Evolutionary conservation across 495 filamentous ascomycete genomes (phyloP), one percentile per base, ranked within the genome.

Genomic region (Hypoxylon crocopeplum): DNA sequence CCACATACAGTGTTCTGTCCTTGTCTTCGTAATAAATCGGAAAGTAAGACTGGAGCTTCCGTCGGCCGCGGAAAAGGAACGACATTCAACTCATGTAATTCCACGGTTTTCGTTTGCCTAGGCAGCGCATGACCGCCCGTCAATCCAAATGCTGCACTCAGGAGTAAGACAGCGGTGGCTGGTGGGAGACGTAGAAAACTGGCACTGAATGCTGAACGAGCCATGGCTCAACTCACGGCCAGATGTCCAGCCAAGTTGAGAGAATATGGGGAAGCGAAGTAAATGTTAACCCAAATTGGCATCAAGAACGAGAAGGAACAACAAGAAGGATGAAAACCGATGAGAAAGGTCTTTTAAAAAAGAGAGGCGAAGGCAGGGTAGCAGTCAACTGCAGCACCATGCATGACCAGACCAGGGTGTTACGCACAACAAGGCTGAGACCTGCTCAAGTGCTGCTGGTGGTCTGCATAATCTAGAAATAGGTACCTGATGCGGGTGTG

Each of bases 1-100:
- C 78, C 78, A 48, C 78, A 81, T 32, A 81, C 56, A 2, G 78
- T 81, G 64, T 77, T 79, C 19, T 61, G 40, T 33, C 52, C 68
- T 21, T 78, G 69, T 27, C 73, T 74, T 36, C 66, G 70, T 10
- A 69, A 70, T 16, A 75, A 63, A 11, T 72, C 70, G 55, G 70
- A 69, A 29, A 70, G 57, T 38, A 60, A 54, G 7, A 64, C 54
- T 12, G 75, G 75, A n/a, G 73, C 60, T 19, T 71, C 66, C 21
- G 78, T 78, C 8, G 77, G 71, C 16, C 58, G 68, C 11, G 76
- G 75, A 66, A 74, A 80, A 36, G 77, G 60, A 17, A 75, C 66
- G 24, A 79, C 77, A 38, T 77, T 70, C 63, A 81, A 62, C 39
- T 66, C 70, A 17, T 64, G 72, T 39, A 72, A 52, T 11, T 69